phyloP scores from a whole-genome alignment of 2,329 filamentous ascomycete genomes.

The Exophiala sideris region DNA sequence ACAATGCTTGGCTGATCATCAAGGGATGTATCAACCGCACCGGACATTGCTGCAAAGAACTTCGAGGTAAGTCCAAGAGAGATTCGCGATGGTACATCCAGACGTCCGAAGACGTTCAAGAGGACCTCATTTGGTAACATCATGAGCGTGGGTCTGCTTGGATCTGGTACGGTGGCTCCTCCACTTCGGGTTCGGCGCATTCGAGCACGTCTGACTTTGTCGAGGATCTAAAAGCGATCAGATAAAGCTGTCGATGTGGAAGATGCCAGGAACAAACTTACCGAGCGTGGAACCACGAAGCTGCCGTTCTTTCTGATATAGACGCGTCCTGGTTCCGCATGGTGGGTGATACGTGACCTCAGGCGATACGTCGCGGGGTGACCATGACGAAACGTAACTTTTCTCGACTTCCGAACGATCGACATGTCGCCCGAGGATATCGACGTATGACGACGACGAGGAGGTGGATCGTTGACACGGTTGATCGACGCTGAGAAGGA shows the following conservation, averaged over 20 bases:
- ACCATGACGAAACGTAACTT: too few relatives aligned
- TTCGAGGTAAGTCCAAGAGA: background rate
- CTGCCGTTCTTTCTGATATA: too few relatives aligned
- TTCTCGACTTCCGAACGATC: background rate
- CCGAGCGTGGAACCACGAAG: too few relatives aligned
- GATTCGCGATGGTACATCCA: constrained; percentile 5
- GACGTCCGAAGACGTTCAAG: background rate
- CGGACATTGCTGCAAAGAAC: background rate
- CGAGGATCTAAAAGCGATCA: background rate
- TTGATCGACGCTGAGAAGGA: background rate
- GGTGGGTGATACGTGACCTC: too few relatives aligned
- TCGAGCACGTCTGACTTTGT: background rate
- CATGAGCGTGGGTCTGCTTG: too few relatives aligned
- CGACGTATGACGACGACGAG: background rate
- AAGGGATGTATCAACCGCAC: background rate
- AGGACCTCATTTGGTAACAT: too few relatives aligned
- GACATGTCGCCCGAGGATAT: background rate
- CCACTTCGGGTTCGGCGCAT: background rate
- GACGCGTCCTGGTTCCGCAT: too few relatives aligned
- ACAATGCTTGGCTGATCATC: background rate
- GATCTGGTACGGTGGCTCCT: background rate
- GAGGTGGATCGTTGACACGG: background rate
- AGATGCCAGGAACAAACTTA: background rate
- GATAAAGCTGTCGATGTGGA: background rate
- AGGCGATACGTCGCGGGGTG: too few relatives aligned